Evolutionary conservation across 2,329 filamentous ascomycete genomes (phyloP).

Genomic region (Scolecobasidium constrictum): DNA sequence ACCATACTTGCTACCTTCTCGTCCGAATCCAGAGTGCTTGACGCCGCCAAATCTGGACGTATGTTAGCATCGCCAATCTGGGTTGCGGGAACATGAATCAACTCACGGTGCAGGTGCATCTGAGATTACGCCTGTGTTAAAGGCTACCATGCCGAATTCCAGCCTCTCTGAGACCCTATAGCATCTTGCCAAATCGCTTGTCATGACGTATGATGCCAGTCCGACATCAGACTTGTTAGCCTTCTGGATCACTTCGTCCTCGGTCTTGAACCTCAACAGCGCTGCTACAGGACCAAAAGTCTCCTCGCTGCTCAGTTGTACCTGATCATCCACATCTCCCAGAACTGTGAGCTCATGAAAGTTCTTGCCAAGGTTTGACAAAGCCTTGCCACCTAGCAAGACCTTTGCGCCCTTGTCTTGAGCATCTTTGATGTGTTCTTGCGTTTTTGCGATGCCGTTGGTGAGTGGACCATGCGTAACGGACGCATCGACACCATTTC

Average conservation of each 20-base stretch:
- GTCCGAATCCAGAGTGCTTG: constrained; percentile 39
- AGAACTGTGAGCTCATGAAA: constrained; percentile 89
- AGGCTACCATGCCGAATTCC: constrained; percentile 77
- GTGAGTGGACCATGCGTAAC: constrained; percentile 76
- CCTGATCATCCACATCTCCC: constrained; percentile 72
- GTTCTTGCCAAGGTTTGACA: constrained; percentile 68
- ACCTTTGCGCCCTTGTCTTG: constrained; percentile 66
- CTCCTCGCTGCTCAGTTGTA: constrained; percentile 78
- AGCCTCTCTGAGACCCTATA: constrained; percentile 54
- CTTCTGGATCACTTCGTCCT: constrained; percentile 74
- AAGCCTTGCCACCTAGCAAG: constrained; percentile 60
- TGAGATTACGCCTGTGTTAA: constrained; percentile 40
- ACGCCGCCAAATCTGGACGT: constrained; percentile 38
- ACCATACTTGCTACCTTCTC: constrained; percentile 39
- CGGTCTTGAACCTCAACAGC: constrained; percentile 77
- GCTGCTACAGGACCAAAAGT: constrained; percentile 93
- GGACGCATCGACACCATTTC: constrained; percentile 58
- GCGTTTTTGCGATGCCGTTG: constrained; percentile 69
- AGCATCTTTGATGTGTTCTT: constrained; percentile 70
- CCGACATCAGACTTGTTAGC: constrained; percentile 81
- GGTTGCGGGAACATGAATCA: too few species aligned
- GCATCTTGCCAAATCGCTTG: constrained; percentile 44
- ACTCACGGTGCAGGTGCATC: constrained; percentile 35
- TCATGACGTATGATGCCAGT: constrained; percentile 91
- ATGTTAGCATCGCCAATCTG: too few species aligned